phyloP scores from a whole-genome alignment of 208 protist genomes.

The Acanthamoeba sp. region DNA sequence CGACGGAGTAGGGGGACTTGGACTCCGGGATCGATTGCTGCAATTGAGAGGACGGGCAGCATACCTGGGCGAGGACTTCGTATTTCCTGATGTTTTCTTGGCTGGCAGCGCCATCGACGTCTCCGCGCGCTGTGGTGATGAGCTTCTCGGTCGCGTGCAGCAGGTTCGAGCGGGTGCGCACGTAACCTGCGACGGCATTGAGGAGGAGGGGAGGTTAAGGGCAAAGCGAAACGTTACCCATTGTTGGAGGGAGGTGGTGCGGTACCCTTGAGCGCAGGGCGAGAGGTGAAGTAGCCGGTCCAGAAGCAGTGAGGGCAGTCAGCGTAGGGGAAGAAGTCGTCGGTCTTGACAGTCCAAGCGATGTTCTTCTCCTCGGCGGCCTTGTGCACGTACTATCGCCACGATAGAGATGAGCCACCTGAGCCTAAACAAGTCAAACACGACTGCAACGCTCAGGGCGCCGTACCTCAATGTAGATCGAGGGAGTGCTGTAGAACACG shows the following conservation, averaged over 20 bases:
- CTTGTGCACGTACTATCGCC: conserved; percentile 19
- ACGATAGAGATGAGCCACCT: no score
- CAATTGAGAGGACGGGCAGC: no score
- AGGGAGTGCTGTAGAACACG: conserved; percentile 71
- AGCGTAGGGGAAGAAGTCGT: conserved; percentile 89
- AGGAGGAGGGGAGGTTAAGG: background rate
- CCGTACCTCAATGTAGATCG: conserved; percentile 78
- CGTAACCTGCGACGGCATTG: background rate
- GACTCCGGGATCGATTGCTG: no score
- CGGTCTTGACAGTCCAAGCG: conserved; percentile 52
- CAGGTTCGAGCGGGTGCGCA: conserved; percentile 38
- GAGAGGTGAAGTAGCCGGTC: conserved; percentile 79
- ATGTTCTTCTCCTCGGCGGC: conserved; percentile 31
- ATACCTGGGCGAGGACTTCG: background rate
- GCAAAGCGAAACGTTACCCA: background rate
- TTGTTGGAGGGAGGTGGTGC: background rate
- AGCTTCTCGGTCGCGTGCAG: conserved; percentile 62
- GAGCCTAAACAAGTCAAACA: no score
- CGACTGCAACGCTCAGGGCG: no score
- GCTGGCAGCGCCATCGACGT: background rate
- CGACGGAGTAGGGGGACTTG: no score
- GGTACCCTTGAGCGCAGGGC: conserved; percentile 42
- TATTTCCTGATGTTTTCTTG: conserved; percentile 14
- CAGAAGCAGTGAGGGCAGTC: conserved; percentile 77
- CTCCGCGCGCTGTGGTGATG: background rate